phyloP scores from a whole-genome alignment of 2,329 filamentous ascomycete genomes.

The Phialophora macrospora region DNA sequence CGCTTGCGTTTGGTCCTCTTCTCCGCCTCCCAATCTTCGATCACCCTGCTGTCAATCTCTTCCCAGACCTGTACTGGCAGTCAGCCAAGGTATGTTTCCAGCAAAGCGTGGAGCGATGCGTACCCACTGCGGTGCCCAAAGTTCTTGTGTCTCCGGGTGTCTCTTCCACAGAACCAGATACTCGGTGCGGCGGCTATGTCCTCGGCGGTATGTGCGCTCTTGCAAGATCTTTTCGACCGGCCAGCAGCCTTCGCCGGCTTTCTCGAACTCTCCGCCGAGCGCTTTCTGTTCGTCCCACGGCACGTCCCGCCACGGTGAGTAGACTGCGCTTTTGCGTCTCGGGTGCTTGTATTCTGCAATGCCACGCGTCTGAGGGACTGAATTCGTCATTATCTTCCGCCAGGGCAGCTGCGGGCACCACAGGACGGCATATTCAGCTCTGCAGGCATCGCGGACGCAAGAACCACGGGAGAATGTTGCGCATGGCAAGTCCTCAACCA shows the following conservation, averaged over 20 bases:
- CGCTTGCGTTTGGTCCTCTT: slow-evolving; percentile 6
- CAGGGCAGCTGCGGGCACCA: slow-evolving; percentile 5
- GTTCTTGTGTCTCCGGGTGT: slow-evolving; percentile 34
- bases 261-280: slow-evolving; percentile 21
- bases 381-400: slow-evolving; percentile 35
- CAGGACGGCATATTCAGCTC: slow-evolving; percentile 30
- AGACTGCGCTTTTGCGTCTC: slow-evolving; percentile 30
- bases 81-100: not conserved
- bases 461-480: not conserved
- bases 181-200: slow-evolving; percentile 12
- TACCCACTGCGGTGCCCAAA: slow-evolving; percentile 36
- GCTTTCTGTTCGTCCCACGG: slow-evolving; percentile 32
- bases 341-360: slow-evolving; percentile 21
- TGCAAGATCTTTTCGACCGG: slow-evolving; percentile 44
- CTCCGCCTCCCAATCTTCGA: not conserved
- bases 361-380: slow-evolving; percentile 7
- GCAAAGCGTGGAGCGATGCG: not conserved
- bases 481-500: not conserved
- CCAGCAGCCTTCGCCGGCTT: slow-evolving; percentile 27
- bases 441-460: slow-evolving; percentile 16
- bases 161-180: slow-evolving; percentile 37
- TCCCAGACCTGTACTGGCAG: not conserved
- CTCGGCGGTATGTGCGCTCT: slow-evolving; percentile 39
- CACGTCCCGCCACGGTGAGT: slow-evolving; percentile 10
- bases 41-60: not conserved